Evolutionary conservation across 2,329 filamentous ascomycete species (phyloP).

Genomic region (Pseudohalonectria lignicola): DNA sequence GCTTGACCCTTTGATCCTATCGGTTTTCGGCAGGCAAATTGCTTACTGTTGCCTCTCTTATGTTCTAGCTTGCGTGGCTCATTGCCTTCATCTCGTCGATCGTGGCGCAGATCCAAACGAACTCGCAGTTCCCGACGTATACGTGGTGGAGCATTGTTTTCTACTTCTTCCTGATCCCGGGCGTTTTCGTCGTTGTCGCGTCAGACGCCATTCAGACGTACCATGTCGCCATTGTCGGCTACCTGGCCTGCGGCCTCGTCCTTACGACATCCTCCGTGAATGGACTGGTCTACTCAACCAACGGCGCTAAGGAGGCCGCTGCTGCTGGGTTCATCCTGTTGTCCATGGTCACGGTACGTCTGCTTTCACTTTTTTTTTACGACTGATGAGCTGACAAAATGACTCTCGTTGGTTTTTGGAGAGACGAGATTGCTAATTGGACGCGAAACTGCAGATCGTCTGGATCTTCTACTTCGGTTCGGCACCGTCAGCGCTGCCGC

Average conservation of each 20-base stretch:
- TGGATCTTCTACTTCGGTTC: constrained; percentile 99
- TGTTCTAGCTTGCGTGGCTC: constrained; percentile 76
- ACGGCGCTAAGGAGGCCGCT: constrained; percentile 69
- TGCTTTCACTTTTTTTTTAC: neutral
- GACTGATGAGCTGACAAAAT: too few species aligned
- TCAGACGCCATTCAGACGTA: constrained; percentile 80
- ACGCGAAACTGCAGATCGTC: constrained; percentile 52
- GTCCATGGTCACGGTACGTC: constrained; percentile 77
- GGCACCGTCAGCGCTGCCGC: constrained; percentile 72
- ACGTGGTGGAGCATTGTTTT: constrained; percentile 88
- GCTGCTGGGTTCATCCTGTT: constrained; percentile 89
- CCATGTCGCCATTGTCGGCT: constrained; percentile 83
- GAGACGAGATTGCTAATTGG: constrained; percentile 2
- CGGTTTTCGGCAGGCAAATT: neutral
- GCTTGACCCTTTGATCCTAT: constrained; percentile 6
- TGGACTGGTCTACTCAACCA: constrained; percentile 66
- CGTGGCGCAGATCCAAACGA: constrained; percentile 49
- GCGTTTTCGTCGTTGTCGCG: constrained; percentile 71
- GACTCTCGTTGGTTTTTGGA: too few species aligned
- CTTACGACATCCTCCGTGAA: constrained; percentile 82
- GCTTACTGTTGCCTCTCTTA: neutral
- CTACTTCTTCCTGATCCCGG: constrained; percentile 71
- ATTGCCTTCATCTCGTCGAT: constrained; percentile 84
- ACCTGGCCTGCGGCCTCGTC: constrained; percentile 72
- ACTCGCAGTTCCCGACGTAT: constrained; percentile 62